Evolutionary conservation across 768 basidiomycete species (phyloP).

Genomic region (Pisolithus tinctorius): DNA sequence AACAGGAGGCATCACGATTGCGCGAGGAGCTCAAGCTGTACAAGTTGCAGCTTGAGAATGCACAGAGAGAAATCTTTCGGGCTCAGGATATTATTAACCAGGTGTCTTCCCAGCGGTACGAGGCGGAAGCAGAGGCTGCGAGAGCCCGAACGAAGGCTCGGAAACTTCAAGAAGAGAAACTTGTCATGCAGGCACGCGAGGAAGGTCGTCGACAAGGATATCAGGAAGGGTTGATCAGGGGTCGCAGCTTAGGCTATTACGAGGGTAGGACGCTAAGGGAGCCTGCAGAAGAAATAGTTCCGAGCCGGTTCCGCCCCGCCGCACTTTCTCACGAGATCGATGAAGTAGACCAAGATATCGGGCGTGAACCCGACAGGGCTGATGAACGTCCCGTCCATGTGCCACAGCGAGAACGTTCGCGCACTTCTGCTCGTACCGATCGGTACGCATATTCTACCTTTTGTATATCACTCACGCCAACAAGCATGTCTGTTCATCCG

Average conservation of each 20-base stretch:
- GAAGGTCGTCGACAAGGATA: constrained; percentile 38
- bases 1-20: constrained; percentile 31
- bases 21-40: constrained; percentile 40
- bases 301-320: constrained; percentile 8
- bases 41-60: constrained; percentile 39
- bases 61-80: constrained; percentile 37
- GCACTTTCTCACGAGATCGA: constrained; percentile 10
- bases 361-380: constrained; percentile 2
- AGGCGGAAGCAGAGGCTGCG: constrained; percentile 41
- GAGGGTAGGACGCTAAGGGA: constrained; percentile 18
- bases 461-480: constrained; percentile 8
- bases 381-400: constrained; percentile 13
- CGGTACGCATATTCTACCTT: constrained; percentile 16
- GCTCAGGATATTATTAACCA: constrained; percentile 38
- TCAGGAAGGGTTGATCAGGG: constrained; percentile 32
- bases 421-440: constrained; percentile 11
- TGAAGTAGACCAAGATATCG: constrained; percentile 11
- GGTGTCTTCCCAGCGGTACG: constrained; percentile 35
- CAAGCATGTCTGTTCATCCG: not conserved
- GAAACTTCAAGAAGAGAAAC: constrained; percentile 35
- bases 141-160: constrained; percentile 39
- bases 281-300: constrained; percentile 1
- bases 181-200: constrained; percentile 35
- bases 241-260: constrained; percentile 24
- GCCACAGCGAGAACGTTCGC: constrained; percentile 11